Base-by-base conservation (phyloP, 108 stramenopile species). In the Cyclotella cryptica region DNA sequence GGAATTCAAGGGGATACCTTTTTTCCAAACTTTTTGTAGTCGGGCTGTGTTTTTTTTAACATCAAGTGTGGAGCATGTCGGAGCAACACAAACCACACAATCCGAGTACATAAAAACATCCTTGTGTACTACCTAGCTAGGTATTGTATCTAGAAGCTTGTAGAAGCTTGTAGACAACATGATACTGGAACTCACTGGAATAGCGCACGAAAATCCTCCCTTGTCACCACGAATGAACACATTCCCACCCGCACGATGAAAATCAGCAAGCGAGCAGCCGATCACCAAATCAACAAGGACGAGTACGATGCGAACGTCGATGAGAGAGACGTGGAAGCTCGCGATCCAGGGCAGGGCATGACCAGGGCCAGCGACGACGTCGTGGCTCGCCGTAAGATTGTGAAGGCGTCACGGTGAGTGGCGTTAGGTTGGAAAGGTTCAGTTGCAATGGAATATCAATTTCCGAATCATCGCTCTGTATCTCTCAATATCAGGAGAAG, bases 281-380 rank as follows among this genome's bases (percentile, higher is more conserved):
- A 74, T 29, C 40, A 55, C 39, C 71, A 79, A 66, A 51, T 80
- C 71, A 63, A 61, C 60, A 80, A 74, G 45, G 72, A 74, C 42
- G 39, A 30, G 11, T 80, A 68, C 55, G 72, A 51, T 7, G 71
- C 46, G 24, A 63, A 73, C 43, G 78, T 70, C 10, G 80, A 80
- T 43, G 55, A 44, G 40, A 55, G 72, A 47, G 66, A 72, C 55
- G 41, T 44, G 5, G 79, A 68, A 24, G 57, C 35, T 19, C 80
- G 72, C 19, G 72, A 80, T 74, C 79, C 79, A 18, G 79, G 79
- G 35, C n/a, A 24, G 45, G 79, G 79, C 30, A 79, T 79, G 71
- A 27, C 45, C 0, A 66, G 73, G 11, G 80, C 80, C 21, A 68
- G 66, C 39, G 43, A 70, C 17, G 73, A 74, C 49, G 68, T 74